Evolutionary conservation across 495 filamentous ascomycete species (phyloP), one percentile per base, ranked within the genome.

Genomic region (Penicillium tannophilum): DNA sequence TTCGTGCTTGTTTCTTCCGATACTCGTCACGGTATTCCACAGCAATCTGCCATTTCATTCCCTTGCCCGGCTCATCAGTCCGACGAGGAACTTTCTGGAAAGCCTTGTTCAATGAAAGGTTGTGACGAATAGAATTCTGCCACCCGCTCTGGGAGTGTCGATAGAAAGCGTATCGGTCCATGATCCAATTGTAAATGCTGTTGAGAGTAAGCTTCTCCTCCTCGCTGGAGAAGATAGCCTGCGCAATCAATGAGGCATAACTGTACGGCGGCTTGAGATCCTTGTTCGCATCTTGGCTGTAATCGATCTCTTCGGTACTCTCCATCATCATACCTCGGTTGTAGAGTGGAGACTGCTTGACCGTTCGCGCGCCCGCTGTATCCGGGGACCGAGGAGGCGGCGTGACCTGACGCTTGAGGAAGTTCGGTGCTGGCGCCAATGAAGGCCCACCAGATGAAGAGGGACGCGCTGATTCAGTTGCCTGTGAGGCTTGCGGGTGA

Each of bases 101-200:
- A 0, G 86, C 84, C 72, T 96, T 93, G 66, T 95, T 97, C 49
- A 98, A 72, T 3, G 95, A 98, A 19, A 98, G 73, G 63, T 98
- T 98, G 63, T 98, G 94, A 2, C 94, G 87, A 63, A 98, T 98
- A 2, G 92, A 96, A 63, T 98, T 98, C 88, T 97, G 95, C 94
- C 94, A 98, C 52, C 94, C 93, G 46, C 83, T 83, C 54, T 84
- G 84, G 28, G 90, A 90, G 67, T 90, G 82, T 42, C 94, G 80
- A 71, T 97, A 98, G 70, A 92, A 98, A 0, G 94, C 87, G 68
- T 97, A 98, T 59, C 88, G 84, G 1, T 86, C 84, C 72, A 83
- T 91, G 65, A 98, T 98, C 78, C 87, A 97, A 47, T 86, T 84
- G 72, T 98, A 98, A 58, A 98, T 98, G 55, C 87, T 91, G 64